Evolutionary conservation across 1,284 basidiomycete species (phyloP).

Genomic region (Microbotryum saponariae): DNA sequence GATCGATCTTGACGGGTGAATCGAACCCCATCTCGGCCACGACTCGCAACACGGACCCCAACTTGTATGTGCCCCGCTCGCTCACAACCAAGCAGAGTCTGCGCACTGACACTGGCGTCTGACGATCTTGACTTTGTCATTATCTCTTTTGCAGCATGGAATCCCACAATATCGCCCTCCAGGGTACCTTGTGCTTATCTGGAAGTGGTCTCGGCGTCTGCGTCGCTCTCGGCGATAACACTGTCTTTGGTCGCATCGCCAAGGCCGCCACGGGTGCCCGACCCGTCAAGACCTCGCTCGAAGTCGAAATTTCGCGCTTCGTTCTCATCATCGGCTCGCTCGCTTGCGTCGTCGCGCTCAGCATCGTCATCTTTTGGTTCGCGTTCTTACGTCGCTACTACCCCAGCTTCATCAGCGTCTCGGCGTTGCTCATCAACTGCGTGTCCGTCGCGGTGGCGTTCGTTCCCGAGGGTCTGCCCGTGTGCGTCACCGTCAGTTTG

Average conservation of each 20-base stretch:
- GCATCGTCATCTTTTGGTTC: slow-evolving; percentile 52
- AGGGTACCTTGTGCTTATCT: slow-evolving; percentile 56
- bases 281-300: slow-evolving; percentile 40
- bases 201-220: slow-evolving; percentile 51
- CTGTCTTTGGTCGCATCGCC: slow-evolving; percentile 56
- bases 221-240: slow-evolving; percentile 45
- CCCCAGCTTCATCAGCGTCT: slow-evolving; percentile 52
- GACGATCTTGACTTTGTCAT: background rate
- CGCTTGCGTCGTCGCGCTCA: slow-evolving; percentile 48
- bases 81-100: no score
- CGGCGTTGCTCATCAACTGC: slow-evolving; percentile 7
- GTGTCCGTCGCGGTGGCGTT: slow-evolving; percentile 49
- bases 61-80: slow-evolving; percentile 31
- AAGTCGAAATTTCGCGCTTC: background rate
- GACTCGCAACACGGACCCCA: slow-evolving; percentile 50
- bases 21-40: slow-evolving; percentile 52
- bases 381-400: slow-evolving; percentile 47
- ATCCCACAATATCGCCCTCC: slow-evolving; percentile 56
- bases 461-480: slow-evolving; percentile 47
- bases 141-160: slow-evolving; percentile 29
- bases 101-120: no score
- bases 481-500: slow-evolving; percentile 48
- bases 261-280: slow-evolving; percentile 51
- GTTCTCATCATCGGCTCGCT: background rate
- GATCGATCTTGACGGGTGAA: slow-evolving; percentile 58